Evolutionary conservation across 345 rosid genomes (phyloP).

Genomic region (Heritiera littoralis): DNA sequence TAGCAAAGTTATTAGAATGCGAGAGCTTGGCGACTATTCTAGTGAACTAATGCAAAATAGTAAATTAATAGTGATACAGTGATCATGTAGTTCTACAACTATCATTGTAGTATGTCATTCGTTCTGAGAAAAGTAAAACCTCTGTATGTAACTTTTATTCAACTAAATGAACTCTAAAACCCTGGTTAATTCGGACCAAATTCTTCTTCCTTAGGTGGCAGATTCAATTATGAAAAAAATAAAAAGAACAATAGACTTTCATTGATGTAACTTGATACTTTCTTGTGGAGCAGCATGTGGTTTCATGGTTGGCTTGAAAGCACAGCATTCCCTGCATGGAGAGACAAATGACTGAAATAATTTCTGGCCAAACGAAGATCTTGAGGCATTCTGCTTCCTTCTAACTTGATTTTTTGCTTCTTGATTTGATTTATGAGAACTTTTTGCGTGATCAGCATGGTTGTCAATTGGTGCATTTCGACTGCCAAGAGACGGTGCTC

Average conservation of each 20-base stretch:
- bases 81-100: not conserved
- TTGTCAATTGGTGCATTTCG: conserved; percentile 14
- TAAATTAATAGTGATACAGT: not conserved
- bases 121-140: not conserved
- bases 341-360: conserved; percentile 35
- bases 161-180: conserved; percentile 13
- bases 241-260: not conserved
- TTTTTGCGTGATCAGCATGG: not conserved
- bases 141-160: not conserved
- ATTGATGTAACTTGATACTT: conserved; percentile 16
- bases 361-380: conserved; percentile 32
- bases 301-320: conserved; percentile 29
- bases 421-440: conserved; percentile 18
- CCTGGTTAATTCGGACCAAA: conserved; percentile 11
- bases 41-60: not conserved
- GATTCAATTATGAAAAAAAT: not conserved
- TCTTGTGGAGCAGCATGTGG: not conserved
- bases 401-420: conserved; percentile 33
- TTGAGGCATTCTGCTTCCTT: conserved; percentile 18
- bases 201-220: not conserved
- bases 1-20: not conserved
- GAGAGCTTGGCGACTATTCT: not conserved
- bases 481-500: conserved; percentile 13
- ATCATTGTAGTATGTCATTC: not conserved
- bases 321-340: conserved; percentile 48